These are phyloP conservation scores for Hygrophoropsis aurantiaca DNA, from an alignment of 768 basidiomycete genomes.

Conservation along the genomic window DNA sequence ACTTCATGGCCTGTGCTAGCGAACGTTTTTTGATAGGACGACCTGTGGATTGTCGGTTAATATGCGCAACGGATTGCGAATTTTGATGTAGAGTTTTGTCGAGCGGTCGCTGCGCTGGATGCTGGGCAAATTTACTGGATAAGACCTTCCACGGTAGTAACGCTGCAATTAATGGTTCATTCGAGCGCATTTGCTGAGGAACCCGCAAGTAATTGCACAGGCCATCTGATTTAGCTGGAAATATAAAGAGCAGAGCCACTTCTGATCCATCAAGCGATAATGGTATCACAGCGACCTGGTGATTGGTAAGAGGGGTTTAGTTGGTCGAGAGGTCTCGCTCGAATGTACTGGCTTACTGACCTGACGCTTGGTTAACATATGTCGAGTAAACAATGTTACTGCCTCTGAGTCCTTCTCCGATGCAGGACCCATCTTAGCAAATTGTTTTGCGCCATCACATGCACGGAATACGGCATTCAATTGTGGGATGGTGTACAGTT, in stretches of 20 bases:
- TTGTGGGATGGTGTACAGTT: constrained; percentile 49
- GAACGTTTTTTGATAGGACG: constrained; percentile 10
- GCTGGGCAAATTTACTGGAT: constrained; percentile 4
- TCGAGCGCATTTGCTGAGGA: constrained; percentile 25
- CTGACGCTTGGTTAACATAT: constrained; percentile 48
- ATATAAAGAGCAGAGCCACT: constrained; percentile 58
- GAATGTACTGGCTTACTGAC: too few relatives aligned
- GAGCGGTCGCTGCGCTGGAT: constrained; percentile 16
- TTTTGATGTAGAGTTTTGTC: constrained; percentile 6
- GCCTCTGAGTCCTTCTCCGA: constrained; percentile 38
- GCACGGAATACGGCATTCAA: constrained; percentile 46
- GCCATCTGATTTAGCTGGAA: constrained; percentile 36
- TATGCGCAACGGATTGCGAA: background rate
- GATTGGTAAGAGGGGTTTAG: background rate
- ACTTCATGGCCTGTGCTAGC: constrained; percentile 22
- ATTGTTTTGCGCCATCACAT: constrained; percentile 51
- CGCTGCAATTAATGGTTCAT: constrained; percentile 20
- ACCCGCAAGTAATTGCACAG: constrained; percentile 43
- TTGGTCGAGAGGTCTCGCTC: too few relatives aligned
- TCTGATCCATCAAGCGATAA: constrained; percentile 45
- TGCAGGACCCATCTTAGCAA: constrained; percentile 47
- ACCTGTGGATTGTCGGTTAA: background rate
- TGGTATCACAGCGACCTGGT: constrained; percentile 53
- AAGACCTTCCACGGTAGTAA: constrained; percentile 26
- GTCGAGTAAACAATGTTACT: constrained; percentile 40